phyloP scores from a whole-genome alignment of 2,329 filamentous ascomycete species.

The Dendryphion nanum region DNA sequence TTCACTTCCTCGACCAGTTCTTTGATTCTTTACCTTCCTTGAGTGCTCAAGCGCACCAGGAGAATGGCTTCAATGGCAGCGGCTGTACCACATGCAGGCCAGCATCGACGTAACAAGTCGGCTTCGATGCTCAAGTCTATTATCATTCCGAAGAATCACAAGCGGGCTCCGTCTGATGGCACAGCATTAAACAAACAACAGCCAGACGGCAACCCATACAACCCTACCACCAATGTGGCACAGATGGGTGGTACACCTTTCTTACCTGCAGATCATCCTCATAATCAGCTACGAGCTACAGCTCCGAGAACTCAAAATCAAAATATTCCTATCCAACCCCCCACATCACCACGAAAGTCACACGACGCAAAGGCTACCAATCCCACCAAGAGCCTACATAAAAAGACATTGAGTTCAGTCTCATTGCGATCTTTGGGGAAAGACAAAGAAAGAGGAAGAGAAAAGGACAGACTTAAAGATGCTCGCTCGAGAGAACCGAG shows the following conservation, averaged over 20 bases:
- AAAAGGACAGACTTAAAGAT: conserved; percentile 28
- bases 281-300: conserved; percentile 35
- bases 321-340: conserved; percentile 38
- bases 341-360: conserved; percentile 37
- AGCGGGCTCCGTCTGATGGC: conserved; percentile 46
- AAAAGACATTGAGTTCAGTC: conserved; percentile 55
- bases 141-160: conserved; percentile 51
- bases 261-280: conserved; percentile 52
- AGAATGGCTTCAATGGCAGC: conserved; percentile 6
- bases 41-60: no score
- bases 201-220: conserved; percentile 18
- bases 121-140: conserved; percentile 52
- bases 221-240: conserved; percentile 21
- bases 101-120: conserved; percentile 40
- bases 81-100: conserved; percentile 3
- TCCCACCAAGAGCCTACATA: conserved; percentile 44
- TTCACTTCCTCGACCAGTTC: not conserved
- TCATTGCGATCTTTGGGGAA: conserved; percentile 54
- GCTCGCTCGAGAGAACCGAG: conserved; percentile 31
- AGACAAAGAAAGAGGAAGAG: conserved; percentile 42
- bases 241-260: conserved; percentile 37
- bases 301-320: conserved; percentile 21
- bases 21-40: conserved; percentile 2
- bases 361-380: conserved; percentile 35
- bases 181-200: conserved; percentile 25